Base-by-base conservation (phyloP, 352 stramenopile species). In the Aphanomyces stellatus region DNA sequence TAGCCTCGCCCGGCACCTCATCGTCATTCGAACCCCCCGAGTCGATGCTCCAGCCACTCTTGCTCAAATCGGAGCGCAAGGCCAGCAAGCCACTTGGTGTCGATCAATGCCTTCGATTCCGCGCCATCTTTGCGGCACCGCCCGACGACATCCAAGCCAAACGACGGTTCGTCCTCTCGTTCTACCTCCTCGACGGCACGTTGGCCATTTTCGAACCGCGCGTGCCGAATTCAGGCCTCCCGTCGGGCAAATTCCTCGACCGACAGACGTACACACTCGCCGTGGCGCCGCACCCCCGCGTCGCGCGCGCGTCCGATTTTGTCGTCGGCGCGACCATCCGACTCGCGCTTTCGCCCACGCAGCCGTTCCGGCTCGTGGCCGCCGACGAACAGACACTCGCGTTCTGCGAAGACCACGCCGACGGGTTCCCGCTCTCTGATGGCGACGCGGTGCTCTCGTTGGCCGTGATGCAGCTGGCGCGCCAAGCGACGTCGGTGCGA, bases 171-270 rank as follows among this genome's bases (percentile, higher is more conserved):
- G 78, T 93, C 11, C 55, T 96, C 60, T 88, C 81, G 30, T 93
- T 80, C 59, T 93, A 81, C 67, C 71, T 93, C 25, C 82, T 85
- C 30, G 84, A 95, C 61, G 84, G 88, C 51, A 93, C 87, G 33
- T 65, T 94, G 19, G 65, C 77, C 2, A 77, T 95, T 10, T 93
- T 87, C 62, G 86, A 95, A 61, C 81, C 83, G 17, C 74, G 69
- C 13, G 70, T 88, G 7, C 69, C 74, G 42, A 94, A 93, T 68
- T 90, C 81, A 7, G 87, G 87, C 17, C 69, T 90, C 15, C 34
- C 60, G 2, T 81, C 79, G 8, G 86, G 86, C 0, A 77, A 84
- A 1, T 94, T 95, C 56, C 73, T 95, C 3, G 82, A 93, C 40
- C 84, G 86, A 7, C 82, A 79, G 11, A 74, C 76, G 0, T 93